Evolutionary conservation across 163 green algal genomes (phyloP), one percentile per base, ranked within the genome.

Genomic region (Picocystis sp.): DNA sequence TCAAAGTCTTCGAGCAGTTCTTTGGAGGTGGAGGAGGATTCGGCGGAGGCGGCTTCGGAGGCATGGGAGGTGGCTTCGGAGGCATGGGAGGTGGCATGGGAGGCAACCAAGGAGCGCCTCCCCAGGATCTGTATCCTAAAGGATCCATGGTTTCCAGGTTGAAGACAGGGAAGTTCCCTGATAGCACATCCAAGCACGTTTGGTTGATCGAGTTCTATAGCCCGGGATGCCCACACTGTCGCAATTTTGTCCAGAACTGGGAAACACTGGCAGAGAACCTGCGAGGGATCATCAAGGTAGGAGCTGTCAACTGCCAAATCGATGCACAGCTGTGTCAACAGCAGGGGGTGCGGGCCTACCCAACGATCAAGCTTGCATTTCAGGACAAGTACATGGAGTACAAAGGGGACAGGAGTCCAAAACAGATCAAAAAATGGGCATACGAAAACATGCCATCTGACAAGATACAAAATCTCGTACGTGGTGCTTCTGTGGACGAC

Each of bases 181-280:
- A 38, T 38, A 38, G 29, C 29, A 38, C 29, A 38, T 38, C 29
- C 29, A 53, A 59, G 53, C 43, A 47, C 38, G 17, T 86, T 1
- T 85, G 66, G 56, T 50, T 92, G 23, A 48, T 92, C 1, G 76
- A 92, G 70, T 88, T 87, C 43, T 93, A 93, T 52, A 75, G 77
- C 1, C 79, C 81, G 12, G 84, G 82, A 77, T 81, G 80, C 66
- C 80, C 79, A 2, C 83, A 93, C 72, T 93, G 83, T 65, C 61
- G 72, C 19, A 49, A 78, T 42, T 67, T 92, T 54, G 72, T 73
- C 3, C 77, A 74, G 50, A 82, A 87, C 49, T 91, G 73, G 72
- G 62, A 46, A 22, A 68, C 77, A 53, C 57, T 82, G 12, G 82
- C 79, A 1, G 50, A 56, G 1, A 58, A 69, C 2, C 75, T 92